Evolutionary conservation across 164 flowering plant species (phyloP), one percentile per base, ranked within the genome.

Genomic region (Dillenia suffruticosa): DNA sequence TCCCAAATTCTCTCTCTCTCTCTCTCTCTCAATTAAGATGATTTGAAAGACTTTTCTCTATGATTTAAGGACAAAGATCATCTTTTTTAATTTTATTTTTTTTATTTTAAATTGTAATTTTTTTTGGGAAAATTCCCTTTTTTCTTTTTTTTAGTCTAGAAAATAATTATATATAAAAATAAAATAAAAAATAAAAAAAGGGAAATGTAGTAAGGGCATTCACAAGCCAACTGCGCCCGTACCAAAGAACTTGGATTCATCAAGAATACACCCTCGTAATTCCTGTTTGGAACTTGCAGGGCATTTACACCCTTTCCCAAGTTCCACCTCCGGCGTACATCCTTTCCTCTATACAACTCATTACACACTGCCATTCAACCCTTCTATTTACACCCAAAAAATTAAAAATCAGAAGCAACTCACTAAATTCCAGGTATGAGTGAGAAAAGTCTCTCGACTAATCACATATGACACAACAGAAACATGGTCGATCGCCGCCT

Each of bases 341-440:
- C 56, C 52, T 57, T 52, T 71, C 62, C 44, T 48, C 84, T 77
- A 70, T 81, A 81, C 84, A 77, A 63, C 54, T 66, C 66, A 17
- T 59, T 49, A 61, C 73, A 76, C 73, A 62, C 68, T 58, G 71
- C 70, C 64, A 67, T 62, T 60, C 54, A 58, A 49, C 64, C 64
- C 68, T 45, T 59, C 74, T 81, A 78, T 78, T 63, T 81, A 78
- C 82, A 81, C 15, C 32, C 56, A 57, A 62, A 24, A 59, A 51
- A 8, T 15, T n/a, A 12, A 62, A 46, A 54, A 4, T 4, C 40
- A 32, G 7, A 32, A 26, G 32, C 32, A 26, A 32, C 40, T 32
- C 40, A 32, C 40, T 5, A 32, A 4, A 5, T 32, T 32, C 40
- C 19, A 16, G 45, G 40, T 4, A 26, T 43, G 55, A 47, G 40